Conservation (phyloP, 805 yeast genomes). For the Starmera dryadoides region DNA sequence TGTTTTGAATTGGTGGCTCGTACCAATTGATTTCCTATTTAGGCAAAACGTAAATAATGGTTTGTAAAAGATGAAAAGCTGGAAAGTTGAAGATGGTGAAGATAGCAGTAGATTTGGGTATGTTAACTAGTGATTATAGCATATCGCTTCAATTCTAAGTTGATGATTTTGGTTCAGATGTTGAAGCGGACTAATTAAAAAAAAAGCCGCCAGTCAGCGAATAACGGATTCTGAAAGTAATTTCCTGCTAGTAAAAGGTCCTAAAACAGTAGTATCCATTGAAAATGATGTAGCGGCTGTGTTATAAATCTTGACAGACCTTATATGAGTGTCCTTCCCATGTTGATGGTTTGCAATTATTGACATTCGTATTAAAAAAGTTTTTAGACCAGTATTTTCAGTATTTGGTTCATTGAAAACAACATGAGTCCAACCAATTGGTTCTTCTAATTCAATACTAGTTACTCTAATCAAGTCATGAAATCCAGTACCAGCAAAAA, state of each 20-base stretch:
- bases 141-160: too few species aligned
- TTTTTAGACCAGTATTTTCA: conserved; percentile 48
- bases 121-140: too few species aligned
- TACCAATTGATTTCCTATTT: not conserved
- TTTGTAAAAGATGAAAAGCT: too few species aligned
- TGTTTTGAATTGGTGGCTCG: not conserved
- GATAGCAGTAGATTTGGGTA: too few species aligned
- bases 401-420: conserved; percentile 27
- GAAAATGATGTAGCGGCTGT: conserved; percentile 25
- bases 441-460: conserved; percentile 50
- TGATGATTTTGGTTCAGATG: too few species aligned
- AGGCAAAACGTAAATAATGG: not conserved
- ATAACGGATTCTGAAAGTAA: conserved; percentile 15
- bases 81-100: too few species aligned
- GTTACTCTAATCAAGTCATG: conserved; percentile 70
- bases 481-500: conserved; percentile 72
- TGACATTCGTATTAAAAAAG: conserved; percentile 57
- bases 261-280: conserved; percentile 15
- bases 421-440: conserved; percentile 74
- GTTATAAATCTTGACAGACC: conserved; percentile 62
- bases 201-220: conserved; percentile 4
- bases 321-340: conserved; percentile 90
- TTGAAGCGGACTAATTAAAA: not conserved
- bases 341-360: conserved; percentile 80
- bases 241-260: conserved; percentile 18